Base-by-base conservation (phyloP, 2,329 filamentous ascomycete genomes). In the Xylariaceae sp. region DNA sequence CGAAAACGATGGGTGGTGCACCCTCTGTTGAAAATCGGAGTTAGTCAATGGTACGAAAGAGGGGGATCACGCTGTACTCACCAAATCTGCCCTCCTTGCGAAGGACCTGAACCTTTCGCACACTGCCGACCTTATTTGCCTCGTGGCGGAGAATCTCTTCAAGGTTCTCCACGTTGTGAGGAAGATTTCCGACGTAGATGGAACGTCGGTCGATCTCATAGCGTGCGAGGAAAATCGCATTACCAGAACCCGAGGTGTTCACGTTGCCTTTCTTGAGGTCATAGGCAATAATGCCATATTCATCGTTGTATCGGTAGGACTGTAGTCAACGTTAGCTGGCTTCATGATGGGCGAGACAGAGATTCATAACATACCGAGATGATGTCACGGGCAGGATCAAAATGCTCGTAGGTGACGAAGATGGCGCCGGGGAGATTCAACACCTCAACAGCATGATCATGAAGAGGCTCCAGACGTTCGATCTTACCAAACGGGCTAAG, bases 341-440 rank as follows among this genome's bases (percentile, higher is more conserved):
- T 8, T 41, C 37, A 23, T 30, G 30, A 17, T 17, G 23, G 23
- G 23, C 23, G 5, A 30, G 23, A 30, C 23, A 30, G n/a, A 6
- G 48, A 37, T 23, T 37, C 5, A 47, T 15, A 15, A 39, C 79
- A 73, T 72, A 83, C 81, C 30, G 72, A 66, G 35, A 78, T 72
- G 3, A 83, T 76, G 58, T 83, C 77, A 18, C 82, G 76, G 23
- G 71, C 73, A 2, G 78, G 72, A 60, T 85, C 80, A 53, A 82
- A 86, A 62, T 74, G 75, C 47, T 74, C 71, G 61, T 80, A 86
- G 30, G 78, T 75, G 35, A 83, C 76, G 4, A 82, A 63, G 1
- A 82, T 73, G 1, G 75, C 71, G 9, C 69, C 62, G 0, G 58
- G 56, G 37, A 79, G 66, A 0, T 68, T 65, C 57, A 78, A 70